These are phyloP conservation scores for Fusarium xyrophilum DNA, from an alignment of 2,329 filamentous ascomycete species.

Conservation along the genomic window DNA sequence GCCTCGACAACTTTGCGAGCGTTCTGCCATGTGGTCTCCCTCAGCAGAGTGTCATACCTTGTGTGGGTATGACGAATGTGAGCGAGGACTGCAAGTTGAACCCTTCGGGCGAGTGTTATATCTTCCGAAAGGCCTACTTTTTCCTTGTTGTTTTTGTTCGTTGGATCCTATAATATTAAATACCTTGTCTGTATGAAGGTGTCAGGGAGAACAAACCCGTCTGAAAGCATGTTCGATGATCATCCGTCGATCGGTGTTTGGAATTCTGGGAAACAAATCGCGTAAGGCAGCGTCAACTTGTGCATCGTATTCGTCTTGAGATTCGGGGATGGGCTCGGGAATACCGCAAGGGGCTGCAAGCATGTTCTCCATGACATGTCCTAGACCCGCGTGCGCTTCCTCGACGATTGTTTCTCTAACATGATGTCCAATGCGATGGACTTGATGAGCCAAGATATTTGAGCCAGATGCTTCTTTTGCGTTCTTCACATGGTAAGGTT, in stretches of 20 bases:
- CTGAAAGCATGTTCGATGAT: conserved; percentile 70
- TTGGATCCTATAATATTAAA: conserved; percentile 52
- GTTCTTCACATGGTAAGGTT: conserved; percentile 37
- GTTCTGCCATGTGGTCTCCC: conserved; percentile 64
- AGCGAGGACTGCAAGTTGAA: conserved; percentile 70
- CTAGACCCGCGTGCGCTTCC: conserved; percentile 52
- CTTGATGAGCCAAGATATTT: conserved; percentile 57
- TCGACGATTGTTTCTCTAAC: conserved; percentile 66
- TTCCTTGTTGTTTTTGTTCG: conserved; percentile 59
- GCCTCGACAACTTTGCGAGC: conserved; percentile 67
- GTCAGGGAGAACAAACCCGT: conserved; percentile 55
- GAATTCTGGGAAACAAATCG: conserved; percentile 71
- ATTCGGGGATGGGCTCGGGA: conserved; percentile 66
- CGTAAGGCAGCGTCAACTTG: conserved; percentile 68
- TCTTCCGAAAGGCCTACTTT: conserved; percentile 65
- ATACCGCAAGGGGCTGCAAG: conserved; percentile 39
- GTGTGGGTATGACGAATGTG: conserved; percentile 73
- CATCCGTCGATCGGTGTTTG: conserved; percentile 67
- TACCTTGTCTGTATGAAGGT: conserved; percentile 1
- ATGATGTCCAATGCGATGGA: conserved; percentile 67
- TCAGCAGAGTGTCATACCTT: conserved; percentile 67
- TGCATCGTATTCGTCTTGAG: conserved; percentile 65
- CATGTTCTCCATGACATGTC: conserved; percentile 36
- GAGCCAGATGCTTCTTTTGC: conserved; percentile 42
- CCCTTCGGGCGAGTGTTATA: conserved; percentile 65